A percentile compares a stretch with the other conserved stretches of the same genome.
These are phyloP conservation scores for Aspergillus aculeatus DNA, from an alignment of 2,329 filamentous ascomycete species.

Conservation along the genomic window DNA sequence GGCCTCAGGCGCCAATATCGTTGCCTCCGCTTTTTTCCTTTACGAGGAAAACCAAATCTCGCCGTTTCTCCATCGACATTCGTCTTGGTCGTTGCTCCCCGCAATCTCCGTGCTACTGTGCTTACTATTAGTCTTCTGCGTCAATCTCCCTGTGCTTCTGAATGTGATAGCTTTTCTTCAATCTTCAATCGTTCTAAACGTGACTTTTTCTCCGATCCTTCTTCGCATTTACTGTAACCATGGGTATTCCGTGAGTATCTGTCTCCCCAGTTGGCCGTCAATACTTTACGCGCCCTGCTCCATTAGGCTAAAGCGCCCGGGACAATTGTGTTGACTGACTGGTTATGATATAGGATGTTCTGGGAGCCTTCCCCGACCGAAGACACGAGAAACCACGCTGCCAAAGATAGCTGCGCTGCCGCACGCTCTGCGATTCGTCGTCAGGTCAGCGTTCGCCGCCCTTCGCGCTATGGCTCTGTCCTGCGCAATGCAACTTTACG, in stretches of 20 bases:
- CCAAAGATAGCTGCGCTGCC: conserved; percentile 55
- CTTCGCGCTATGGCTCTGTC: conserved; percentile 28
- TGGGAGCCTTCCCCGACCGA: conserved; percentile 52
- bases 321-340: conserved; percentile 22
- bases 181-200: conserved; percentile 2
- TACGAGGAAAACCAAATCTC: conserved; percentile 26
- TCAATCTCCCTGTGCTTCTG: conserved; percentile 11
- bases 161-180: conserved; percentile 4
- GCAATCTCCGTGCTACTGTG: conserved; percentile 14
- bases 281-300: conserved; percentile 16
- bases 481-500: conserved; percentile 30
- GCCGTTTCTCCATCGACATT: conserved; percentile 25
- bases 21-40: conserved; percentile 24
- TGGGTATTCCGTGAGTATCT: conserved; percentile 44
- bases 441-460: conserved; percentile 40
- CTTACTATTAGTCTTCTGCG: conserved; percentile 16
- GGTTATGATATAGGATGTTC: conserved; percentile 50
- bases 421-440: conserved; percentile 60
- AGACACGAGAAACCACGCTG: conserved; percentile 39
- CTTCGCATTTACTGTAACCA: conserved; percentile 19
- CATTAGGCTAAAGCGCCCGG: conserved; percentile 13
- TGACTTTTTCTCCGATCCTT: conserved; percentile 11
- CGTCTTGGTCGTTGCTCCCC: conserved; percentile 18
- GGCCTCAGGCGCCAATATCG: conserved; percentile 22
- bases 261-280: conserved; percentile 4